Base-by-base conservation (phyloP, 495 filamentous ascomycete genomes). In the Penicillium canescens region DNA sequence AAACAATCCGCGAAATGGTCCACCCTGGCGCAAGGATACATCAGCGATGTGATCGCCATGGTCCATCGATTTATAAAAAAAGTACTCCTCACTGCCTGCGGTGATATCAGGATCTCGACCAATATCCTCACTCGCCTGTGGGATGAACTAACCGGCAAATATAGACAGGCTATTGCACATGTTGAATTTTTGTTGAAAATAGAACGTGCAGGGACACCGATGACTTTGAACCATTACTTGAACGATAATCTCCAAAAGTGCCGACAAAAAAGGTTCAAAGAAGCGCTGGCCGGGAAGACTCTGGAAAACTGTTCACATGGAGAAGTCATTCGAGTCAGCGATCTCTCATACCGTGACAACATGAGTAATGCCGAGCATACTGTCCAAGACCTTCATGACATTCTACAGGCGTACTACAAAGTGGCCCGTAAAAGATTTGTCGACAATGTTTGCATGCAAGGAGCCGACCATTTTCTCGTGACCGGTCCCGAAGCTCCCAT, bases 1-100 rank as follows among this genome's bases (percentile, higher is more conserved):
- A 72, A 82, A 36, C 81, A 86, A 54, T 78, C 81, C 0, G 59
- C 40, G 12, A 83, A 82, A 24, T 86, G 82, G 83, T 58, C 69
- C 0, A 35, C 26, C 1, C 67, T 86, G 7, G 74, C 79, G 0
- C 42, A 66, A 10, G 64, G 61, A 0, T 78, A 83, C 50, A 65
- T 81, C 20, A 73, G 67, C 36, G 56, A 69, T 12, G 58, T 79
- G 5, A 74, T 83, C 18, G 35, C 49, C 9, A 31, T 65, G 3
- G 70, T 82, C 0, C 77, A 84, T 33, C 44, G 31, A 3, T 86
- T 82, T 54, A 81, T 82, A 24, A 14, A 54, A 0, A 54, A 55
- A 1, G 51, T 72, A 0, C 52, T 87, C 24, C n/a, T 58, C 1
- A 18, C 46, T 9, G 54, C 74, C 2, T 81, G 76, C 42, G 55